Evolutionary conservation across 2,329 filamentous ascomycete genomes (phyloP).

Genomic region (Curvularia lunata): DNA sequence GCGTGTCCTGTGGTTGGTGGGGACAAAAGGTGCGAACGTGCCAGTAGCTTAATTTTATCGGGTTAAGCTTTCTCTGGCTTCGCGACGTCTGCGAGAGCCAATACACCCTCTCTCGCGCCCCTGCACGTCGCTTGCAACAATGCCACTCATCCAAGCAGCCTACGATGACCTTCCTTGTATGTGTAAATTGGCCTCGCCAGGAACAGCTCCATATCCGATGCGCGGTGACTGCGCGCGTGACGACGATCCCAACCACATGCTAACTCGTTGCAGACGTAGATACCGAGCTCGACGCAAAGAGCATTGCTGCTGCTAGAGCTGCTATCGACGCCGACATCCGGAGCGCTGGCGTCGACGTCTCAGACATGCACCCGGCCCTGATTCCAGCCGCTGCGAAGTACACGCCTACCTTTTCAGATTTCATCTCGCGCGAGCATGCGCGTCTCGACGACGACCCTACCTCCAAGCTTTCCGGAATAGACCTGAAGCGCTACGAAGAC

Average conservation of each 20-base stretch:
- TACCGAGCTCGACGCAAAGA: slow-evolving; percentile 66
- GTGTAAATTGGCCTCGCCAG: slow-evolving; percentile 35
- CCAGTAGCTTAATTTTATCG: slow-evolving; percentile 21
- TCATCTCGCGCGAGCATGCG: slow-evolving; percentile 71
- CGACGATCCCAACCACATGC: slow-evolving; percentile 7
- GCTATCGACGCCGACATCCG: slow-evolving; percentile 70
- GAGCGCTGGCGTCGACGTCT: slow-evolving; percentile 51
- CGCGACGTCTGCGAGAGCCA: slow-evolving; percentile 15
- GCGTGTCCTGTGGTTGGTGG: slow-evolving; percentile 19
- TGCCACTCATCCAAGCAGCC: slow-evolving; percentile 72
- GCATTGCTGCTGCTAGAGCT: slow-evolving; percentile 70
- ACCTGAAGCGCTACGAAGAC: slow-evolving; percentile 83
- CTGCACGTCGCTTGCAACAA: slow-evolving; percentile 46
- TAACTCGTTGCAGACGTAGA: slow-evolving; percentile 74
- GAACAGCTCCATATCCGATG: slow-evolving; percentile 66
- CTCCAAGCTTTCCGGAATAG: slow-evolving; percentile 66
- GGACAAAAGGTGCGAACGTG: slow-evolving; percentile 9
- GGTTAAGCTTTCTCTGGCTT: slow-evolving; percentile 14
- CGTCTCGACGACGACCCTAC: slow-evolving; percentile 64
- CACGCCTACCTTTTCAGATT: slow-evolving; percentile 65
- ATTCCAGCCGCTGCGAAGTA: slow-evolving; percentile 55
- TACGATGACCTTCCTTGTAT: slow-evolving; percentile 84
- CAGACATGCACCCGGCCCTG: slow-evolving; percentile 64
- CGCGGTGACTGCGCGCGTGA: slow-evolving; percentile 13
- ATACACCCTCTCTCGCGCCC: slow-evolving; percentile 22